phyloP scores from a whole-genome alignment of 2,329 filamentous ascomycete species.

The Sarocladium kiliense region DNA sequence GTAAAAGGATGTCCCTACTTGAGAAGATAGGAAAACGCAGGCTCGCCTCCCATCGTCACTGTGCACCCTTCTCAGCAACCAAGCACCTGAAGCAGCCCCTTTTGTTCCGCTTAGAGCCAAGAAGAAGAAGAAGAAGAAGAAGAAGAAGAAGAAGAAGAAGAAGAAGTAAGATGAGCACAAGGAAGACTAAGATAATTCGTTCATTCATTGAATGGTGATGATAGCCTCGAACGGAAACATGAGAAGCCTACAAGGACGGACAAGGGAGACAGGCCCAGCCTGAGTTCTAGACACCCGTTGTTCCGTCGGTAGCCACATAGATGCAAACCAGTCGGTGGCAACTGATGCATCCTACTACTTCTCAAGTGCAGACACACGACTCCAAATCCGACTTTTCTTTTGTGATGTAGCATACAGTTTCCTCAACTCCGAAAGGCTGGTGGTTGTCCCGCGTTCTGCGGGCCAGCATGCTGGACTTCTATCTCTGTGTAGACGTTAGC shows the following conservation, averaged over 20 bases:
- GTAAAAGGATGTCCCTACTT: too few relatives aligned
- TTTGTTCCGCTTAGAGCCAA: too few relatives aligned
- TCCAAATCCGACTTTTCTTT: background rate
- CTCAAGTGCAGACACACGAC: background rate
- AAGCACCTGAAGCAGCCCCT: too few relatives aligned
- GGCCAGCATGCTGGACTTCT: background rate
- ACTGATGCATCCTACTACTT: background rate
- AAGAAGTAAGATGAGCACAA: constrained; percentile 2
- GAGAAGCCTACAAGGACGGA: background rate
- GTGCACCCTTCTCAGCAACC: too few relatives aligned
- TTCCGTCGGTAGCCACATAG: background rate
- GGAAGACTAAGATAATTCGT: constrained; percentile 3
- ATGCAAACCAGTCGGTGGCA: background rate
- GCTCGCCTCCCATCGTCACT: background rate
- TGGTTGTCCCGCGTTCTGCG: background rate
- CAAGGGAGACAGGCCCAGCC: constrained; percentile 2
- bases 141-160: background rate
- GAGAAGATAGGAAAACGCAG: background rate
- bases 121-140: too few relatives aligned
- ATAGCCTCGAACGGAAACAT: background rate
- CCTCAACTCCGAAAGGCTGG: background rate
- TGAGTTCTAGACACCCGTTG: background rate
- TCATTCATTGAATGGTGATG: constrained; percentile 3
- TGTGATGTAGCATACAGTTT: background rate
- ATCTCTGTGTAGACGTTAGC: constrained; percentile 23